Percentiles rank a stretch among this genome's conserved stretches.
Evolutionary conservation across 306 rosid genomes (phyloP).

Genomic region (Castanea mollissima): DNA sequence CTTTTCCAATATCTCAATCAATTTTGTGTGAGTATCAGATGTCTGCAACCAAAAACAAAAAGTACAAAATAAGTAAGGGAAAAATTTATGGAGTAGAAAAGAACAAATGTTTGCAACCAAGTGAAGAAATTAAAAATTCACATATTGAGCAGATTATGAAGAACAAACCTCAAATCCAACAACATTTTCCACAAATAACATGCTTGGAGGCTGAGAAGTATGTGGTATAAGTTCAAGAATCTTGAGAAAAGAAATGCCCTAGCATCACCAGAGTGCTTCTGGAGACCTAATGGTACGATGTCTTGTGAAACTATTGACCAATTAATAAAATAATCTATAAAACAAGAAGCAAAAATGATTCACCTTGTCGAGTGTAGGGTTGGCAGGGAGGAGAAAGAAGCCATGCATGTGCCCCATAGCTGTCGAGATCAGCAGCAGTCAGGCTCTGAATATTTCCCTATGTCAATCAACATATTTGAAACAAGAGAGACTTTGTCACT

Average conservation of each 20-base stretch:
- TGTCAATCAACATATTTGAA: slow-evolving; percentile 15
- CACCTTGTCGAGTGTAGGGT: slow-evolving; percentile 97
- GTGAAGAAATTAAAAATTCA: slow-evolving; percentile 5
- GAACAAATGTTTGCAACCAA: slow-evolving; percentile 37
- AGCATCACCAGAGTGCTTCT: slow-evolving; percentile 86
- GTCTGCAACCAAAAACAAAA: slow-evolving; percentile 45
- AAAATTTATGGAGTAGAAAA: background rate
- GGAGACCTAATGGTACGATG: slow-evolving; percentile 65
- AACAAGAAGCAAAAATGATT: slow-evolving; percentile 14
- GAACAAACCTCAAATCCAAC: slow-evolving; percentile 91
- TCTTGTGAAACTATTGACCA: slow-evolving; percentile 28
- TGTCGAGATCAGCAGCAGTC: slow-evolving; percentile 74
- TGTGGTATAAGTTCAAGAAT: slow-evolving; percentile 82
- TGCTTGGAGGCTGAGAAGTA: slow-evolving; percentile 54
- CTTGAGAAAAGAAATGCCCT: slow-evolving; percentile 92
- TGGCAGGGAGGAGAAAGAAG: slow-evolving; percentile 99
- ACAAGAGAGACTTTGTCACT: background rate
- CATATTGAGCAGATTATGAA: slow-evolving; percentile 10
- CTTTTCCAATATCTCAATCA: slow-evolving; percentile 70
- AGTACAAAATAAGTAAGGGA: background rate
- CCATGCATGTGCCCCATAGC: slow-evolving; percentile 71
- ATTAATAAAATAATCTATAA: slow-evolving; percentile 1
- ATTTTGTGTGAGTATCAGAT: slow-evolving; percentile 74
- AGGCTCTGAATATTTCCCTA: slow-evolving; percentile 89
- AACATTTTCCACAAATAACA: slow-evolving; percentile 91